Base-by-base conservation (phyloP, 2,329 filamentous ascomycete genomes). In the Torrubiellomyces zombiae region DNA sequence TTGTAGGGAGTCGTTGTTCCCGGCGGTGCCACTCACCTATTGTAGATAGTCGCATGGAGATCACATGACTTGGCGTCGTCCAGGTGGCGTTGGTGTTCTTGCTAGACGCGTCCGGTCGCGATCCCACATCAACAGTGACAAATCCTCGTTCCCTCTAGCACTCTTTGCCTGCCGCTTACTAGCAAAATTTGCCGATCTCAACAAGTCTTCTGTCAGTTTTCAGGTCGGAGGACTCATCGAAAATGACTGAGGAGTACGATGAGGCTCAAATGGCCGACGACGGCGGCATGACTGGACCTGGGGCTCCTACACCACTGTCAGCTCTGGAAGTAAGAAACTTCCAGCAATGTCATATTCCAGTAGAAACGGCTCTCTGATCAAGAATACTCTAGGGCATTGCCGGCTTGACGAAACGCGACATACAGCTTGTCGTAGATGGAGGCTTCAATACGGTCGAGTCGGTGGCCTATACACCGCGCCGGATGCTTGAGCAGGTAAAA, bases 361-460 rank as follows among this genome's bases (percentile, higher is more conserved):
- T 45, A n/a, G n/a, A n/a, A 20, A 43, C 25, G 8, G 11, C 15
- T 14, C 14, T n/a, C n/a, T n/a, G n/a, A n/a, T n/a, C n/a, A n/a
- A n/a, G n/a, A 16, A 6, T 3, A 14, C 3, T 5, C 3, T 21
- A 93, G 83, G 86, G 86, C 16, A 60, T 93, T 32, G 73, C 78
- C 22, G 86, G 86, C 9, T 57, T 95, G 37, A 93, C 85, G n/a
- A 85, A 85, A 39, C 73, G 91, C 43, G 89, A 98, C 47, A 91
- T 95, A 39, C 89, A 94, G 47, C 61, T 94, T 19, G 71, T 98
- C 13, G 61, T 91, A 11, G 86, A 95, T 43, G 85, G 80, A 19
- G 89, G 89, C 5, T 95, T 74, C 51, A 82, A 95, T 48, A 98
- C 89, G 0, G 83, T 98, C 18, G 89, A 98, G 52, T 76, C 85